phyloP scores from a whole-genome alignment of 108 stramenopile genomes.

The Cyclotella kingstonii region DNA sequence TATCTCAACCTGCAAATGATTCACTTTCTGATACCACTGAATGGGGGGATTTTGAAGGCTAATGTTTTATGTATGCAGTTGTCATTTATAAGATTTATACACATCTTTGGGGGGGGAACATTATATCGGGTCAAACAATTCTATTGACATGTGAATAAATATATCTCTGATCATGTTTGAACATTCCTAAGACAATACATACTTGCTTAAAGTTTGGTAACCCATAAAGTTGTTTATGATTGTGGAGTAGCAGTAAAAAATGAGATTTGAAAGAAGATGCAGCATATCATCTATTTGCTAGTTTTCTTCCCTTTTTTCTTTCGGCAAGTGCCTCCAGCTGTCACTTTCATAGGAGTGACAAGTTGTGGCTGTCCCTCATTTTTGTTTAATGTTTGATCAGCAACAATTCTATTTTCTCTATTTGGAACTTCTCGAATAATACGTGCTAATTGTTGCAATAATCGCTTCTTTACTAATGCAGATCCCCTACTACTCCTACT shows the following conservation, averaged over 20 bases:
- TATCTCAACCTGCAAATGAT: neutral
- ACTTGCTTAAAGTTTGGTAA: no score
- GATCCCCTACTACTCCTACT: constrained; percentile 2
- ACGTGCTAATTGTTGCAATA: constrained; percentile 51
- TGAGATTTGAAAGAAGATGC: neutral
- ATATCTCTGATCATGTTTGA: no score
- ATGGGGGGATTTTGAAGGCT: constrained; percentile 48
- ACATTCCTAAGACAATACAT: no score
- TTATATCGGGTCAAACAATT: no score
- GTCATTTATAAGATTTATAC: no score
- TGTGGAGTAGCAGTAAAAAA: no score
- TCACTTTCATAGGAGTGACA: no score
- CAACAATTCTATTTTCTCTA: constrained; percentile 48
- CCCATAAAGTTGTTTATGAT: no score
- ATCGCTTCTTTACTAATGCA: constrained; percentile 39
- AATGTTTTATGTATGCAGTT: constrained; percentile 19
- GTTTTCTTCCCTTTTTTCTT: constrained; percentile 19
- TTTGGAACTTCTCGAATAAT: constrained; percentile 53
- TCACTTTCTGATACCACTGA: constrained; percentile 1
- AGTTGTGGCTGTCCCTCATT: constrained; percentile 9
- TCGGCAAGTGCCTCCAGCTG: no score
- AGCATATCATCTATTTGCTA: constrained; percentile 7
- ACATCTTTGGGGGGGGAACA: no score
- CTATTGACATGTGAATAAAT: no score
- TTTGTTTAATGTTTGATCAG: no score